Evolutionary conservation across 805 yeast genomes (phyloP).

Genomic region (Metschnikowia kofuensis): DNA sequence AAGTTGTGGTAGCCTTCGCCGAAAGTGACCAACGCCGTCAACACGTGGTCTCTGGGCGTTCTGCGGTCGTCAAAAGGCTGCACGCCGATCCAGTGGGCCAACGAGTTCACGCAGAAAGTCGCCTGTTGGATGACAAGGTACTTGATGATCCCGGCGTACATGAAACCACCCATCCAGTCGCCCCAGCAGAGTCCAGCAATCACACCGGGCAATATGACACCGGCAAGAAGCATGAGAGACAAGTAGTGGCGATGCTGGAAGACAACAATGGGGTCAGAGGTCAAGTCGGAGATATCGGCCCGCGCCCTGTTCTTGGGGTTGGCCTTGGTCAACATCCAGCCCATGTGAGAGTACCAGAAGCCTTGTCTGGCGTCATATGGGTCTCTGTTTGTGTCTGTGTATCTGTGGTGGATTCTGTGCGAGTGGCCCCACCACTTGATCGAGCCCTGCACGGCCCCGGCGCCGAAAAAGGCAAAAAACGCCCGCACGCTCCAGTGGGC

Average conservation of each 20-base stretch:
- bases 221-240: constrained; percentile 54
- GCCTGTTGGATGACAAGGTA: constrained; percentile 76
- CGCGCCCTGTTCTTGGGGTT: constrained; percentile 80
- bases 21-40: constrained; percentile 79
- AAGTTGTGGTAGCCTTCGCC: constrained; percentile 91
- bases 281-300: constrained; percentile 76
- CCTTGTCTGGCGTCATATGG: constrained; percentile 86
- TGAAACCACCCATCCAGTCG: constrained; percentile 62
- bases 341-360: constrained; percentile 80
- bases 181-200: constrained; percentile 29
- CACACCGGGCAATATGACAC: constrained; percentile 61
- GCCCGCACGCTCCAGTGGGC: constrained; percentile 60
- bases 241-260: constrained; percentile 81
- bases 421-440: constrained; percentile 89
- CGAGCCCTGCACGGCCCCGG: constrained; percentile 81
- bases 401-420: constrained; percentile 83
- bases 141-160: constrained; percentile 73
- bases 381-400: constrained; percentile 78
- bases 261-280: constrained; percentile 73
- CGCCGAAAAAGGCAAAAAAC: constrained; percentile 74
- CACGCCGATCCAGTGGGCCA: constrained; percentile 83
- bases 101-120: constrained; percentile 80
- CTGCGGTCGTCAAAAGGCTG: constrained; percentile 87
- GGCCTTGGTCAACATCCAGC: constrained; percentile 81
- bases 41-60: constrained; percentile 80